Evolutionary conservation across 2,329 filamentous ascomycete genomes (phyloP), one percentile per base, ranked within the genome.

Genomic region (Curvularia sp.): DNA sequence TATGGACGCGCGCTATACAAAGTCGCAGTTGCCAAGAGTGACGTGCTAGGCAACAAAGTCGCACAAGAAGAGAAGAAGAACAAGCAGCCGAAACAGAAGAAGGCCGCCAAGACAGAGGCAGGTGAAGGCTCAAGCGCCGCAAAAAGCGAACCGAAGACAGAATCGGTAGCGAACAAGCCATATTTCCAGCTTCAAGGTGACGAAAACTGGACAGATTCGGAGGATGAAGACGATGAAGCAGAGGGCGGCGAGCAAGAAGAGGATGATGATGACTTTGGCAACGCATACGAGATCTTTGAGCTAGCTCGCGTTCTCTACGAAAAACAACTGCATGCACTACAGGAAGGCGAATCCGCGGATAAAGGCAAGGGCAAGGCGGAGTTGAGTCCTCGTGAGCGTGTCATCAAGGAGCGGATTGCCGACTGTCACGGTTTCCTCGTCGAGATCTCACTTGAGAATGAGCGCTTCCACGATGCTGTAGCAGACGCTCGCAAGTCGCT

Each of bases 381-480:
- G 58, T 75, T 62, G 59, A 78, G 39, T 61, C 76, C 49, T 57
- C 71, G 67, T 59, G 73, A 55, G 53, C 74, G 65, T 42, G 58
- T 62, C 28, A 69, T 74, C 73, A 93, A 93, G 78, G 92, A 96
- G 78, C 88, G 92, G 55, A 85, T 98, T 32, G 92, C 92, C 60
- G 95, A 99, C 74, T 96, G 92, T 8, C 92, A 97, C 75, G 93
- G 97, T 74, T 85, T 97, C 55, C 90, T 98, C 61, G 91, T 93
- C 9, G 95, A 99, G 78, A 97, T 99, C 61, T 96, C 91, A n/a
- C 83, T 99, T 27, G 95, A 99, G 80, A 97, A 95, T 67, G 95
- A 98, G 79, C 89, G 90, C 81, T 99, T 97, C 74, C 83, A 86
- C 41, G 89, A 92, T 66, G 94, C 95, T n/a, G 91, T 97, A 52